These are phyloP conservation scores for Ilex asprella DNA, from an alignment of 257 asterid species.

Conservation along the genomic window DNA sequence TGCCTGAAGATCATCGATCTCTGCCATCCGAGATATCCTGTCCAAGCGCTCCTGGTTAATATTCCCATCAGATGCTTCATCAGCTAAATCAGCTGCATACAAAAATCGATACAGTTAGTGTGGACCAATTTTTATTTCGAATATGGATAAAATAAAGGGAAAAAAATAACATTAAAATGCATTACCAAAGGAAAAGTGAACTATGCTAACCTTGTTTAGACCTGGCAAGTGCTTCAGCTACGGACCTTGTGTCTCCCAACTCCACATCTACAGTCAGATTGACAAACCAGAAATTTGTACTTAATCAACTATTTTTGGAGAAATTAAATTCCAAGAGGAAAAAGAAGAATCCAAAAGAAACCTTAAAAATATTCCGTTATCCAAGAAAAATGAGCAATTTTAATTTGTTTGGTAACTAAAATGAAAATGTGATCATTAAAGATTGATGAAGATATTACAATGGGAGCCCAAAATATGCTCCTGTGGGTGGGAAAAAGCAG, in stretches of 20 bases:
- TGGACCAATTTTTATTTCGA: background rate
- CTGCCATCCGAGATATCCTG: constrained; percentile 62
- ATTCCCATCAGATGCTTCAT: constrained; percentile 47
- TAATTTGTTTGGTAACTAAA: too few species aligned
- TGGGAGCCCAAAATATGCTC: too few species aligned
- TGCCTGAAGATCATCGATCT: constrained; percentile 94
- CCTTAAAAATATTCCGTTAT: background rate
- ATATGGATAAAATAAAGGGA: background rate
- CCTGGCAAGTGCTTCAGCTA: constrained; percentile 89
- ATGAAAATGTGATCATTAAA: too few species aligned
- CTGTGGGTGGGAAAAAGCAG: too few species aligned
- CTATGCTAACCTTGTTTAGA: constrained; percentile 57
- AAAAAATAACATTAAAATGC: constrained; percentile 6
- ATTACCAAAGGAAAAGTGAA: background rate
- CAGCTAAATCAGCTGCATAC: constrained; percentile 59
- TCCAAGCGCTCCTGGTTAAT: constrained; percentile 42
- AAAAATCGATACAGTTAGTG: background rate
- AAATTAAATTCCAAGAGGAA: constrained; percentile 4
- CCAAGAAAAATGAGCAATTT: too few species aligned
- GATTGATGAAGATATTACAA: too few species aligned
- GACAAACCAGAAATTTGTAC: background rate
- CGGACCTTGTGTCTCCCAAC: constrained; percentile 72
- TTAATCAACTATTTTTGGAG: too few species aligned
- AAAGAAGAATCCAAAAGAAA: constrained; percentile 14
- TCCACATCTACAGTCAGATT: constrained; percentile 54